Evolutionary conservation across 2,329 filamentous ascomycete species (phyloP).

Genomic region (Alternaria angustiovoidea): DNA sequence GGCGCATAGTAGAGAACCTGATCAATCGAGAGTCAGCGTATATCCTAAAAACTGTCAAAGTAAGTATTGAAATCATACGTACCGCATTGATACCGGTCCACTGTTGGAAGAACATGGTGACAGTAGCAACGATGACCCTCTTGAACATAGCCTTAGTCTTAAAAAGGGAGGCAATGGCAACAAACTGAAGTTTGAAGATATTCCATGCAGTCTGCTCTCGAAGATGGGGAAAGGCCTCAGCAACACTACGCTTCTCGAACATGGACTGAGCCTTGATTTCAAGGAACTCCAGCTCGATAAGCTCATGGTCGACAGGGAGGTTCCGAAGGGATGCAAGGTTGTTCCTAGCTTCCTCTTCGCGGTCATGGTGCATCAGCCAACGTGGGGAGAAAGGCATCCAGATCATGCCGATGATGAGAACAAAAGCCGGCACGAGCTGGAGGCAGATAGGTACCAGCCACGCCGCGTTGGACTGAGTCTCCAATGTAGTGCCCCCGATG

Average conservation of each 20-base stretch:
- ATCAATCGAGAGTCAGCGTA: constrained; percentile 29
- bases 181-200: constrained; percentile 69
- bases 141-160: constrained; percentile 71
- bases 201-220: constrained; percentile 64
- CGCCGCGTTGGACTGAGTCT: constrained; percentile 68
- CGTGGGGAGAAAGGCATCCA: constrained; percentile 83
- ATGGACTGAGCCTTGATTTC: constrained; percentile 81
- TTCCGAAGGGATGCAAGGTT: constrained; percentile 71
- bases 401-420: constrained; percentile 74
- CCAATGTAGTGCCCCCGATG: constrained; percentile 64
- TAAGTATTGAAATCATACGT: neutral
- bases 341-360: constrained; percentile 71
- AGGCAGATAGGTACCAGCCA: constrained; percentile 79
- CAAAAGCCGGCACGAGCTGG: constrained; percentile 71
- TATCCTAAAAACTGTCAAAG: neutral
- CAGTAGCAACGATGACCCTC: constrained; percentile 68
- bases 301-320: constrained; percentile 68
- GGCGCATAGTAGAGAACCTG: constrained; percentile 59
- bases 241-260: constrained; percentile 75
- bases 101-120: constrained; percentile 60
- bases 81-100: constrained; percentile 61
- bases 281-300: constrained; percentile 78
- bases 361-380: constrained; percentile 75
- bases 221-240: constrained; percentile 72
- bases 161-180: constrained; percentile 72